Base-by-base conservation (phyloP, 129 eudicot genomes). In the Silybum marianum region DNA sequence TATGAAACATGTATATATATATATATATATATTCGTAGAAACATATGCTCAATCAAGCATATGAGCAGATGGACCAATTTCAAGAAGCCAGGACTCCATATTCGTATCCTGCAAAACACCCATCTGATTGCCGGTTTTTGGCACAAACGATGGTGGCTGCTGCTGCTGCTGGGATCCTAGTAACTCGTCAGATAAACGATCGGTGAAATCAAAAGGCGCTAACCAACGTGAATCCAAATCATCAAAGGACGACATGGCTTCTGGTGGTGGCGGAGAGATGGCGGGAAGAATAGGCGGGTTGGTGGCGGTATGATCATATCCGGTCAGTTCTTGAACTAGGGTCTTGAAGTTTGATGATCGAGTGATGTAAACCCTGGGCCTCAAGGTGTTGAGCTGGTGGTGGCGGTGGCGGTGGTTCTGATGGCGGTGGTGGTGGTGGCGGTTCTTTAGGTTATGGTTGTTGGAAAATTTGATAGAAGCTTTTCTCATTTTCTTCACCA, bases 321-420 rank as follows among this genome's bases (percentile, higher is more conserved):
- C 93, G 3, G 96, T 91, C 34, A 87, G 88, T 60, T 91, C 75
- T 84, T 91, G 96, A 76, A 91, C 93, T 48, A 91, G 93, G 25
- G 69, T 77, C 72, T 87, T 89, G 90, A 89, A 91, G 77, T 69
- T 81, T 69, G 93, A 89, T 21, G 91, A 82, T 80, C 85, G 83
- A 68, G 91, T 83, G 84, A 91, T 91, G 86, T 85, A 91, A n/a
- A 91, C 96, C 70, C 77, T 85, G 34, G 96, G 93, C 65, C 76
- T 73, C 74, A 84, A 67, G 36, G 39, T 84, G 54, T 77, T 85
- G n/a, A 69, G 78, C 21, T 83, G 82, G 44, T 62, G 85, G 79
- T 40, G 79, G 74, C 2, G 30, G 30, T 54, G 63, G 18, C 67
- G 72, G 74, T 28, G 83, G 18, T 40, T 74, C 9, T 72, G 85